Evolutionary conservation across 192 early-diverging fungal genomes (phyloP), one percentile per base, ranked within the genome.

Genomic region (Chytriomyces sp.): DNA sequence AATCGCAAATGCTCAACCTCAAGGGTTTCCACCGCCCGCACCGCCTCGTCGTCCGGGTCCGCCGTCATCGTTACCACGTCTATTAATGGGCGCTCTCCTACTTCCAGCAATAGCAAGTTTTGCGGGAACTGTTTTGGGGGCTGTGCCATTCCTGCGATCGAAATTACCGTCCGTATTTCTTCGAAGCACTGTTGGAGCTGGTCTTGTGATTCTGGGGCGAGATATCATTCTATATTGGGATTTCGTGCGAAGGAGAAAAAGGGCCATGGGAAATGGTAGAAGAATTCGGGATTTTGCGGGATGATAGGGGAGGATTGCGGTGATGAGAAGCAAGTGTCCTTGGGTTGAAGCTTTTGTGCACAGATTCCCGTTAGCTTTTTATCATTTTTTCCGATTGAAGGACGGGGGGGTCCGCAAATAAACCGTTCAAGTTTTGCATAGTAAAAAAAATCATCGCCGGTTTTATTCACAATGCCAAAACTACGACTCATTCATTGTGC

Each of bases 221-320:
- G 73, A 75, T 43, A 44, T 28, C 10, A 10, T 64, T 47, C n/a
- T 66, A 50, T 75, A 75, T 47, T 75, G 73, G 73, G 73, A 62
- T 8, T 75, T 66, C 45, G 10, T 75, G 45, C 50, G 60, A 45
- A 35, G 45, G 53, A 26, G 28, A 43, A 45, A 48, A 13, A 11
- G 60, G 35, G 10, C 8, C 60, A 24, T 45, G 18, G 60, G 71
- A 7, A 44, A 11, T 10, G 71, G 71, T 5, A 60, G 45, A 46
- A 13, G 60, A 11, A 48, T 73, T 9, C 49, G 44, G 59, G 60
- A 73, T 73, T 73, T 49, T 43, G 8, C 26, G 57, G 57, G 23
- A n/a, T 18, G 57, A 35, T 35, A n/a, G n/a, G n/a, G n/a, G n/a
- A n/a, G n/a, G n/a, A n/a, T n/a, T n/a, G n/a, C n/a, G n/a, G n/a